A percentile compares a stretch with the other conserved stretches of the same genome.
Evolutionary conservation across 2,329 filamentous ascomycete genomes (phyloP).

Genomic region (Botrytis medusae): DNA sequence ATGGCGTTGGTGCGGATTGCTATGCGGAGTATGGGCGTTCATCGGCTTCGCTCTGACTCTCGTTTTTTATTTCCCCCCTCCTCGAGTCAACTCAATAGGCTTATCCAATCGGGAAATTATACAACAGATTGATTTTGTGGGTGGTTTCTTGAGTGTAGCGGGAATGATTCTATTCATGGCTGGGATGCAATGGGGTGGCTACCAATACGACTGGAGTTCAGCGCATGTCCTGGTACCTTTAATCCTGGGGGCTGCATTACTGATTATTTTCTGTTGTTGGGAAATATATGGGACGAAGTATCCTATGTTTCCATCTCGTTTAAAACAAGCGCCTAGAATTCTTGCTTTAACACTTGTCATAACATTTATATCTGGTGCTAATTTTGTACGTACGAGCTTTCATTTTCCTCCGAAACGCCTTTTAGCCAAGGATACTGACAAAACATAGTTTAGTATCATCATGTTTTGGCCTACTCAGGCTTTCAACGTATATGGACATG

Average conservation of each 20-base stretch:
- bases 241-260: constrained; percentile 48
- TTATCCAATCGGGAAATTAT: constrained; percentile 45
- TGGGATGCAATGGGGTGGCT: constrained; percentile 57
- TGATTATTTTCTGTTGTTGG: constrained; percentile 53
- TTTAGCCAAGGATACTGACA: neutral
- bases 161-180: constrained; percentile 53
- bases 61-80: constrained; percentile 55
- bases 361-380: constrained; percentile 58
- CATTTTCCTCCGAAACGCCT: neutral
- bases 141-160: constrained; percentile 50
- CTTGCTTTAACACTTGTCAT: constrained; percentile 55
- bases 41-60: constrained; percentile 52
- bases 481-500: constrained; percentile 64
- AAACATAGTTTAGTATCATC: constrained; percentile 37
- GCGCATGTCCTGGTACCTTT: constrained; percentile 55
- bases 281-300: constrained; percentile 51
- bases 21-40: constrained; percentile 54
- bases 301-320: constrained; percentile 49
- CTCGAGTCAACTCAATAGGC: constrained; percentile 45
- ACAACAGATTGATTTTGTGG: constrained; percentile 50
- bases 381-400: constrained; percentile 39
- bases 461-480: constrained; percentile 62
- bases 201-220: constrained; percentile 56
- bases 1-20: constrained; percentile 56
- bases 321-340: constrained; percentile 55